A percentile compares a stretch with the other conserved stretches of the same genome.
Evolutionary conservation across 1,284 basidiomycete genomes (phyloP).

Genomic region (Cryptococcus maquisensis): DNA sequence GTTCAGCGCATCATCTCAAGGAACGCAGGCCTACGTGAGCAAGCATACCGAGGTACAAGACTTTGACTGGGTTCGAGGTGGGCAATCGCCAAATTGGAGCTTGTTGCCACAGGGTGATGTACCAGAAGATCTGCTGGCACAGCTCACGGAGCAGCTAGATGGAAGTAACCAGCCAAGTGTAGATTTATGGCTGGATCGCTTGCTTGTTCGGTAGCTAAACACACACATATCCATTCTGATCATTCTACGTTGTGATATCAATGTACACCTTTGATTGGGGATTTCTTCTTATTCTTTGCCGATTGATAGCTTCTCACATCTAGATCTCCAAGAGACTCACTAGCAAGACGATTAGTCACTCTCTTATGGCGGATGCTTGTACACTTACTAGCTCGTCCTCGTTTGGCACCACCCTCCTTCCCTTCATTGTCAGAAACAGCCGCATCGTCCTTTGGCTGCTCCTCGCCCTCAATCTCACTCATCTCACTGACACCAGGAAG

Average conservation of each 20-base stretch:
- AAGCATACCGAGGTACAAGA: constrained; percentile 59
- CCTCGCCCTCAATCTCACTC: constrained; percentile 7
- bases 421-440: constrained; percentile 1
- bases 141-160: background rate
- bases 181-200: no score
- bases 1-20: no score
- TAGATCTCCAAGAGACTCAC: constrained; percentile 29
- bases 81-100: constrained; percentile 71
- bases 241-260: no score
- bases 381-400: constrained; percentile 17
- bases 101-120: constrained; percentile 18
- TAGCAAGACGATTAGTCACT: constrained; percentile 1
- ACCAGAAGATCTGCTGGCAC: background rate
- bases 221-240: no score
- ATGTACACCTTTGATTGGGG: no score
- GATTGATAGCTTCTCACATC: background rate
- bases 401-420: constrained; percentile 1
- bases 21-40: background rate
- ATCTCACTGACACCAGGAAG: constrained; percentile 1
- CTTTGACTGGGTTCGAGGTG: constrained; percentile 70
- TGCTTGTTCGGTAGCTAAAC: no score
- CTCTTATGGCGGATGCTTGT: background rate
- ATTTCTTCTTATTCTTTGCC: background rate
- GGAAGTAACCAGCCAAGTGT: no score
- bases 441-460: constrained; percentile 8